These are phyloP conservation scores for Kokia cookei DNA, from an alignment of 441 rosid genomes.

Conservation along the genomic window DNA sequence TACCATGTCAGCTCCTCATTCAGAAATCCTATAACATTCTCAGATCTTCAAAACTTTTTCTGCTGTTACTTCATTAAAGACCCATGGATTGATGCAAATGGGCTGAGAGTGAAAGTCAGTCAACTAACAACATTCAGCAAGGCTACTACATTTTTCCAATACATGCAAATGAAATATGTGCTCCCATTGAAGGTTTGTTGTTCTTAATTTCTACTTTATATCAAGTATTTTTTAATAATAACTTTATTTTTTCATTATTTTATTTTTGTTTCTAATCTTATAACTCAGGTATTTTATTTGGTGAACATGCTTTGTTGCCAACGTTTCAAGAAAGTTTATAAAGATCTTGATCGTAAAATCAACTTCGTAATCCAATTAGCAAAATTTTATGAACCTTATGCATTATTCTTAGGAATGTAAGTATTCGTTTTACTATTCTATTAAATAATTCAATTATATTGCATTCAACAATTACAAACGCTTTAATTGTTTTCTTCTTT, in stretches of 20 bases:
- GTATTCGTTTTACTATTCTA: not conserved
- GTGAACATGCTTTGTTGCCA: not conserved
- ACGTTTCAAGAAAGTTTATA: not conserved
- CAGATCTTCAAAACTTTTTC: not conserved
- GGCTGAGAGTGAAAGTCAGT: conserved; percentile 17
- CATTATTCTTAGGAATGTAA: not conserved
- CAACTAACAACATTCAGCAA: conserved; percentile 10
- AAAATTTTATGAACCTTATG: not conserved
- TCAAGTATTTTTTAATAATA: too few relatives aligned
- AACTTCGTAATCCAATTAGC: not conserved
- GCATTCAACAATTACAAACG: too few relatives aligned
- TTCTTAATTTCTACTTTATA: not conserved
- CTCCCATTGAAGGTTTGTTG: not conserved
- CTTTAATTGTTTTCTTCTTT: not conserved
- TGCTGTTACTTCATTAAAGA: conserved; percentile 21
- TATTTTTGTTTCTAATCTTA: too few relatives aligned
- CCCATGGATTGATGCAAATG: conserved; percentile 30
- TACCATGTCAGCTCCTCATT: not conserved
- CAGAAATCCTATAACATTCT: conserved; percentile 20
- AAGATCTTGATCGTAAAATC: not conserved
- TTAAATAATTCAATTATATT: too few relatives aligned
- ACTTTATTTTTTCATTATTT: too few relatives aligned
- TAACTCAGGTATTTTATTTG: too few relatives aligned
- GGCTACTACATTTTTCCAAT: conserved; percentile 17
- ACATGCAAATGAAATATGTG: not conserved